Evolutionary conservation across 2,329 filamentous ascomycete genomes (phyloP), one percentile per base, ranked within the genome.

Genomic region (Diaporthe humulicola): DNA sequence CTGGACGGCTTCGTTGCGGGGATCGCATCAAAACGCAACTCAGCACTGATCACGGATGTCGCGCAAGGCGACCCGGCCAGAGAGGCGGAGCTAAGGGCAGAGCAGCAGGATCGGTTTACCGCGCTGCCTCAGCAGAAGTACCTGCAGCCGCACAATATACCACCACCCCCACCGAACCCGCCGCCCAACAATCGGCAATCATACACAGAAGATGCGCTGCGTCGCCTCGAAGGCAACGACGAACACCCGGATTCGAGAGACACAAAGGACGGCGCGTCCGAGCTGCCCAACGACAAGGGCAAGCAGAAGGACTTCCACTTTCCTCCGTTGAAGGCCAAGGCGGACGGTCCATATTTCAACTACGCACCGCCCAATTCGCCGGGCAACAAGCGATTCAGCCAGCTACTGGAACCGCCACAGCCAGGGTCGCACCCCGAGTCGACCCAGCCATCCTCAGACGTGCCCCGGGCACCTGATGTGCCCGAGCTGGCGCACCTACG

Each of bases 1-100:
- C 91, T 98, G 73, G 95, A 98, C 82, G 93, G 94, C 28, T 95
- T 96, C 73, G 94, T 98, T 52, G 93, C 96, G 38, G 94, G 93
- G 58, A 95, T 98, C 73, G 95, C 94, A 5, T 93, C 93, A 70
- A 97, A 98, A 82, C 91, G 95, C 72, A 95, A 95, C 85, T 97
- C 95, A 6, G 93, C 94, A 2, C 86, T 96, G 58, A 97, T 98
- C 76, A 90, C 92, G 77, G 92, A 95, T 74, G 95, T 96, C 85
- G 94, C 95, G 1, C 91, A 91, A 76, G 94, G 94, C 25, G 93
- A 98, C 77, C 87, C 89, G 1, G 93, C 95, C n/a, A 90, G 92
- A 57, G 95, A 98, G 82, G 91, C 92, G 71, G 93, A 96, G 81
- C 88, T 98, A 5, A 91, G 94, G 42, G 91, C 90, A 38, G 95